A percentile compares a stretch with the other conserved stretches of the same genome.
phyloP scores from a whole-genome alignment of 257 asterid species.

The Handroanthus guayacan region DNA sequence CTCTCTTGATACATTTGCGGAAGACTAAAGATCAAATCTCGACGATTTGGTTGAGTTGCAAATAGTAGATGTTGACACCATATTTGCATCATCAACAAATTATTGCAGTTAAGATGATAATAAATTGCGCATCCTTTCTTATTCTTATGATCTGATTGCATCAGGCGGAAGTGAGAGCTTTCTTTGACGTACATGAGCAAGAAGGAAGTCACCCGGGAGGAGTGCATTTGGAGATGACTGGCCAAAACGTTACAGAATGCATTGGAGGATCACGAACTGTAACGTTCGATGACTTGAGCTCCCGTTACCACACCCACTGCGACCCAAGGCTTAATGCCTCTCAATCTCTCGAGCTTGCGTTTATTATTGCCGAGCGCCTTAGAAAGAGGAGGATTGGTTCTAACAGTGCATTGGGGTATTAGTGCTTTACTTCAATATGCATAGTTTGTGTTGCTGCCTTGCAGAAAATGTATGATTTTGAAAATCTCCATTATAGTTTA shows the following conservation, averaged over 20 bases:
- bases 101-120: background rate
- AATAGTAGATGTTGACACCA: background rate
- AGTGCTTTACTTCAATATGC: constrained; percentile 13
- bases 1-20: background rate
- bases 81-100: background rate
- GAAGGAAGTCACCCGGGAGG: too few species aligned
- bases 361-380: constrained; percentile 74
- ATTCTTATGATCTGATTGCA: background rate
- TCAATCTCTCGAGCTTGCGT: constrained; percentile 70
- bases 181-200: too few species aligned
- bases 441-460: background rate
- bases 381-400: constrained; percentile 52
- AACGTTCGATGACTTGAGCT: too few species aligned
- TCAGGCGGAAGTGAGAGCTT: constrained; percentile 51
- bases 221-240: constrained; percentile 19
- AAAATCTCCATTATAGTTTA: background rate
- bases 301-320: too few species aligned
- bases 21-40: too few species aligned
- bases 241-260: constrained; percentile 16
- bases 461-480: constrained; percentile 6
- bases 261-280: too few species aligned
- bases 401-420: background rate
- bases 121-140: background rate
- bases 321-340: constrained; percentile 72
- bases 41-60: background rate